phyloP scores from a whole-genome alignment of 2,329 filamentous ascomycete species.

The Colletotrichum musae region DNA sequence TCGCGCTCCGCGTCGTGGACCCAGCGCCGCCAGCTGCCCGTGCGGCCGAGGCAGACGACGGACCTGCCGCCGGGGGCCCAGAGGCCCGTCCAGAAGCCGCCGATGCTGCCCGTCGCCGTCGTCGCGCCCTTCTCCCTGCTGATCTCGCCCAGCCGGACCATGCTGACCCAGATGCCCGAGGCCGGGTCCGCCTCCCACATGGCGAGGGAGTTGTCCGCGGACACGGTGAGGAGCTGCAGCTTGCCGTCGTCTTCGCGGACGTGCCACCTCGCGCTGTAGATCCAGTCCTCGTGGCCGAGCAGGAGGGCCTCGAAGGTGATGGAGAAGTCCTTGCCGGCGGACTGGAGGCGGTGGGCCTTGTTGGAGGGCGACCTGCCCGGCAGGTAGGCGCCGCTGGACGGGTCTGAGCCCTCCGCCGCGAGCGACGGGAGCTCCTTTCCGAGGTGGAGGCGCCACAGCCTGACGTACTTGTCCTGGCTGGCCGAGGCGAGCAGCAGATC shows the following conservation, averaged over 20 bases:
- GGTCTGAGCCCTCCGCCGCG: constrained; percentile 68
- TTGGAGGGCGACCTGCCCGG: constrained; percentile 85
- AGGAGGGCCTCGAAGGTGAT: constrained; percentile 95
- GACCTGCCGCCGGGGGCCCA: constrained; percentile 86
- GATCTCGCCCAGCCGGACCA: constrained; percentile 89
- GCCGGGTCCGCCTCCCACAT: constrained; percentile 90
- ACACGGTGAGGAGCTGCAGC: constrained; percentile 86
- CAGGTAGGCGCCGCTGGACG: constrained; percentile 69
- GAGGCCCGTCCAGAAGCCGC: constrained; percentile 95
- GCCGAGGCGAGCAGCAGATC: constrained; percentile 91
- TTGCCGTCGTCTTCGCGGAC: constrained; percentile 58
- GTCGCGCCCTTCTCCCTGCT: constrained; percentile 96
- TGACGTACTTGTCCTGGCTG: constrained; percentile 97
- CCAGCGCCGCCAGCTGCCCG: constrained; percentile 95
- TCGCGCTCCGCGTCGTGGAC: constrained; percentile 72
- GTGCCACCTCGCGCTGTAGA: constrained; percentile 89
- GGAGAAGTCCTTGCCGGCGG: constrained; percentile 75
- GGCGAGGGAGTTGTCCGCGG: constrained; percentile 93
- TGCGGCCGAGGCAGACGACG: constrained; percentile 88
- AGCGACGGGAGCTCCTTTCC: constrained; percentile 75
- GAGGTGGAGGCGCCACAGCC: constrained; percentile 88
- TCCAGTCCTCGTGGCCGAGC: constrained; percentile 98
- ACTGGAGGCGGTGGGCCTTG: constrained; percentile 85
- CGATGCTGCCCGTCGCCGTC: constrained; percentile 94
- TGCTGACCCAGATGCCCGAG: constrained; percentile 93